These are phyloP conservation scores for Beverwykella pulmonaria DNA, from an alignment of 495 filamentous ascomycete species.

Conservation along the genomic window DNA sequence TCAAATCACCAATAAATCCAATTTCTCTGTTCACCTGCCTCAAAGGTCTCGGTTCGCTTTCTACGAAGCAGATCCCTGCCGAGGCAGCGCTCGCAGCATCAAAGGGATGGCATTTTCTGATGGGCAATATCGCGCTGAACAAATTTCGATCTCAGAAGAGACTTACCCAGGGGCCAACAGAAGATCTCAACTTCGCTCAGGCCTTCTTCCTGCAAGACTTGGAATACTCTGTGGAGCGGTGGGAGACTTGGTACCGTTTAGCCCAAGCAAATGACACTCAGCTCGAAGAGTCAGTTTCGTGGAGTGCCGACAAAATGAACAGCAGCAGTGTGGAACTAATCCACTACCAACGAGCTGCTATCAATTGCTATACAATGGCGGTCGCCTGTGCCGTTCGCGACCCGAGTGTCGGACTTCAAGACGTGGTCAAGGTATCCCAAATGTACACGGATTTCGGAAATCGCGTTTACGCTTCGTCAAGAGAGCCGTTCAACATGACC, in stretches of 20 bases:
- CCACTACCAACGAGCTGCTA: constrained; percentile 74
- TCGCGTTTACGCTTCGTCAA: constrained; percentile 85
- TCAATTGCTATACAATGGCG: constrained; percentile 93
- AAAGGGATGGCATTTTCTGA: constrained; percentile 90
- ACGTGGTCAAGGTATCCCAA: constrained; percentile 69
- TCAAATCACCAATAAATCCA: constrained; percentile 81
- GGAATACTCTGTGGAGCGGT: constrained; percentile 78
- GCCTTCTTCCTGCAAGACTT: constrained; percentile 83
- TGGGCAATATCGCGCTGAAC: constrained; percentile 83
- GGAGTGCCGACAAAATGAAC: constrained; percentile 96
- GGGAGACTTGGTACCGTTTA: constrained; percentile 96
- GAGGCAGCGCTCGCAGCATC: constrained; percentile 65
- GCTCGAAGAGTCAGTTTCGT: constrained; percentile 87
- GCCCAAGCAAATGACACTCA: constrained; percentile 90
- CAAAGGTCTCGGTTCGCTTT: constrained; percentile 70
- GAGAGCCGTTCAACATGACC: constrained; percentile 86
- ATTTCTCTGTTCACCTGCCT: constrained; percentile 76
- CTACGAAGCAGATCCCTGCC: constrained; percentile 54
- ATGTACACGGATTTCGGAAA: constrained; percentile 89
- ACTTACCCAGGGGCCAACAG: constrained; percentile 71
- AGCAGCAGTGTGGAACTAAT: constrained; percentile 75
- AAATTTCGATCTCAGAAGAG: constrained; percentile 87
- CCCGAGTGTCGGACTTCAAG: constrained; percentile 64
- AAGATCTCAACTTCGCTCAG: constrained; percentile 82
- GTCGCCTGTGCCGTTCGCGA: constrained; percentile 69